These are phyloP conservation scores for Bathelium albidoporum DNA, from an alignment of 495 filamentous ascomycete genomes.

Conservation along the genomic window DNA sequence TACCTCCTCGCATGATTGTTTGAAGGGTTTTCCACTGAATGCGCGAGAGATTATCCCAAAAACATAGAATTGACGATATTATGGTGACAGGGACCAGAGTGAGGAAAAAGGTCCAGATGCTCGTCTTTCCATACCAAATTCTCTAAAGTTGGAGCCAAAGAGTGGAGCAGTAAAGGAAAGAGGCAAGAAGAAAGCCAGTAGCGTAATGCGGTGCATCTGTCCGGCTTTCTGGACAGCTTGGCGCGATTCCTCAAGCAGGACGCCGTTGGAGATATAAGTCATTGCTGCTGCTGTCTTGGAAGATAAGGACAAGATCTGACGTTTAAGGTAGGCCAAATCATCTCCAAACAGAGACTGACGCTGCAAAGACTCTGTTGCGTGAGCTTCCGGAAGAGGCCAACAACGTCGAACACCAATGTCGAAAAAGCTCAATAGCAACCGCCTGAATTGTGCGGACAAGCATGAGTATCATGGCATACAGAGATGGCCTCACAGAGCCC, in stretches of 20 bases:
- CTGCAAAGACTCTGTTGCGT: background rate
- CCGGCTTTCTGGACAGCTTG: constrained; percentile 3
- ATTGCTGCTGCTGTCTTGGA: background rate
- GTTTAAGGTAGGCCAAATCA: background rate
- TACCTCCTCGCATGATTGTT: no score
- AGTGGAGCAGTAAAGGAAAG: constrained; percentile 7
- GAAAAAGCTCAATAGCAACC: no score
- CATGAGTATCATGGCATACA: no score
- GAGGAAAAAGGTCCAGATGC: background rate
- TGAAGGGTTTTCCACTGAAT: background rate
- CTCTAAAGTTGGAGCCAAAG: constrained; percentile 11
- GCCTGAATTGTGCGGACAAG: no score
- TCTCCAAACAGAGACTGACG: background rate
- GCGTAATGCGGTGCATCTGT: constrained; percentile 5
- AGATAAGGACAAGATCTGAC: background rate
- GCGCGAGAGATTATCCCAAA: background rate
- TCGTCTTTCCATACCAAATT: constrained; percentile 1
- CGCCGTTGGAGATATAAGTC: background rate
- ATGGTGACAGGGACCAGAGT: background rate
- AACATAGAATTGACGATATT: background rate
- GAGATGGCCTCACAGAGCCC: no score
- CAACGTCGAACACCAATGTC: no score
- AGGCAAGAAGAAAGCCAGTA: constrained; percentile 12
- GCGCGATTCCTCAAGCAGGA: constrained; percentile 4
- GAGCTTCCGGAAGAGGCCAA: no score